phyloP scores from a whole-genome alignment of 2,329 filamentous ascomycete species.

The Diaporthe sp. region DNA sequence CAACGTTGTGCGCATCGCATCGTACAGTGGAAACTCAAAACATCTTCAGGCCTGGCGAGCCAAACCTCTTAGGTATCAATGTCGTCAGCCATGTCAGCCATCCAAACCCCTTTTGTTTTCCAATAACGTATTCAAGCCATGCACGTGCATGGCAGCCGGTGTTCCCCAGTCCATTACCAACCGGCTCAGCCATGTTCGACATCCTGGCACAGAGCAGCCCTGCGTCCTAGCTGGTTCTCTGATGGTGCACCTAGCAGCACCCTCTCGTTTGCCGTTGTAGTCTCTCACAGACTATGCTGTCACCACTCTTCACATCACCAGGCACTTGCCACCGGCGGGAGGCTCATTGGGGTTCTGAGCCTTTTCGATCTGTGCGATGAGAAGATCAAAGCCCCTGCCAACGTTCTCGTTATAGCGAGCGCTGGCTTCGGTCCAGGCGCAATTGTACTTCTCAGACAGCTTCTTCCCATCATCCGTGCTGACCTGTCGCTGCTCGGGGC shows the following conservation, averaged over 20 bases:
- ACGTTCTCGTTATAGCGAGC: slow-evolving; percentile 97
- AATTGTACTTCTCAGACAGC: slow-evolving; percentile 87
- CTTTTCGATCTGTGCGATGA: slow-evolving; percentile 96
- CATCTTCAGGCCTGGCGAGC: neutral
- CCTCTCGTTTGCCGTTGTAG: neutral
- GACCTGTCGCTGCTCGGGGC: slow-evolving; percentile 93
- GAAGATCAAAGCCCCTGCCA: slow-evolving; percentile 88
- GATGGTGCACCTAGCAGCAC: neutral
- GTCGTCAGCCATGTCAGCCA: neutral
- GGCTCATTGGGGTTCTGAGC: slow-evolving; percentile 90
- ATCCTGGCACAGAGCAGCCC: neutral
- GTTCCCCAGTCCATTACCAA: slow-evolving; percentile 20
- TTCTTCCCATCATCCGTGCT: slow-evolving; percentile 86
- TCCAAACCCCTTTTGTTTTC: neutral
- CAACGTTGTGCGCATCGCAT: neutral
- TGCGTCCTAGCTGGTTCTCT: neutral
- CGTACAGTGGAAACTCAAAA: slow-evolving; percentile 6
- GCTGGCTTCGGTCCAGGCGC: slow-evolving; percentile 94
- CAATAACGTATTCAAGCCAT: slow-evolving; percentile 27
- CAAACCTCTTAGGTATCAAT: slow-evolving; percentile 1
- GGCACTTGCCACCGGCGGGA: slow-evolving; percentile 83
- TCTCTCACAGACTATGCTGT: neutral
- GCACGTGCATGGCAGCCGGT: slow-evolving; percentile 23
- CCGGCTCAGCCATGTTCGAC: neutral
- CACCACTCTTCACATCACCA: slow-evolving; percentile 77